Evolutionary conservation across 1,284 basidiomycete species (phyloP), one percentile per base, ranked within the genome.

Genomic region (Wallemia hederae): DNA sequence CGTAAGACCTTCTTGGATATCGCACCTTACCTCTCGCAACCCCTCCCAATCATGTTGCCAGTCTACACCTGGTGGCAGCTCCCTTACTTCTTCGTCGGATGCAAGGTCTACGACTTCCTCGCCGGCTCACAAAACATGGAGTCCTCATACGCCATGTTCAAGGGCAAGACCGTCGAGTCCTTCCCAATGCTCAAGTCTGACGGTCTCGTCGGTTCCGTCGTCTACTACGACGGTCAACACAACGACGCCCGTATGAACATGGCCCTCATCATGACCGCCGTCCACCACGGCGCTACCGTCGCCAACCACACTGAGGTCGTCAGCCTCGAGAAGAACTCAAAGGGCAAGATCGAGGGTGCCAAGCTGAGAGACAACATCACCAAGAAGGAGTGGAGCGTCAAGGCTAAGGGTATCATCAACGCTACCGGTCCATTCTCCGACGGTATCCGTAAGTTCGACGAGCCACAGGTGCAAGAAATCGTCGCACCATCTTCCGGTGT

Each of bases 181-280:
- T 98, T 97, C 75, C 92, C 92, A 1, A 94, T 94, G 85, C 77
- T 97, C 65, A 96, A 96, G 72, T 75, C 76, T 24, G 81, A 91
- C n/a, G 89, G 88, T 26, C 77, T 97, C 19, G 86, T 90, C 28
- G 92, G 92, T 34, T 89, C 89, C 24, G 77, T 98, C 63, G 91
- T 97, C 59, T 97, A 97, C 72, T 96, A 97, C 65, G 92, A 98
- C 68, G 90, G 89, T 83, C 92, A 96, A 74, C 92, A 98, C 74
- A 98, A 96, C 67, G 92, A 98, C 69, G 84, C 92, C 2, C 80
- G 92, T 33, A 98, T 98, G 92, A 97, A 97, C 73, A 80, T 96
- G 61, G 88, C 91, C 1, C 77, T 91, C 60, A 77, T 91, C 66
- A 81, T 96, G 79, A 96, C 85, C 2, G 92, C 92, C 7, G 87